Base-by-base conservation (phyloP, 495 filamentous ascomycete genomes). In the Aspergillus ellipticus region DNA sequence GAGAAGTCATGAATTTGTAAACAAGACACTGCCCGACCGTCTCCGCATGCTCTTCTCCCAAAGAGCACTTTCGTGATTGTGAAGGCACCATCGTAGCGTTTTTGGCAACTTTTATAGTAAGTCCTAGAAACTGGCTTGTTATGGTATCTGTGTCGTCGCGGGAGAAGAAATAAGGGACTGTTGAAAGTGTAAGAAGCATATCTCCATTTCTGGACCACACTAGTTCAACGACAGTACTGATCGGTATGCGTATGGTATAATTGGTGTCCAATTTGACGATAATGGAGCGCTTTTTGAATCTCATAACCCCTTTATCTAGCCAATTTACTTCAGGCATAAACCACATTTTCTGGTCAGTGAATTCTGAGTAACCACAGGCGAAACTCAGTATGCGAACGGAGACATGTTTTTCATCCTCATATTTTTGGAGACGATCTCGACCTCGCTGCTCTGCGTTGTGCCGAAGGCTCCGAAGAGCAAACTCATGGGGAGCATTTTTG, bases 321-420 rank as follows among this genome's bases (percentile, higher is more conserved):
- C 73, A 73, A 24, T 63, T 52, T 24, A 79, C 74, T 49, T 85
- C 74, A 2, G 73, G 55, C 0, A 72, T 59, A 52, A 83, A 85
- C 11, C 66, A 60, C 15, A 84, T 63, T 2, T 62, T 58, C 0
- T 60, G 59, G 1, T 66, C 51, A 2, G 56, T 26, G 47, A 81
- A 84, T 28, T 62, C 60, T 63, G 78, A 79, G 50, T 78, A 67
- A 3, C 84, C 84, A 59, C 81, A 85, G 10, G 67, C 73, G 6
- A 80, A 28, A 3, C 45, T 55, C 4, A 37, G 17, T 28, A 72
- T 51, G 0, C 65, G 42, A 29, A 82, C 77, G 7, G 53, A 47
- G 0, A 62, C 16, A 2, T 51, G 39, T 2, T 33, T 26, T 6
- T 48, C 49, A 6, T 55, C 49, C 20, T 60, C 7, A 48, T 31